These are phyloP conservation scores for Solanum pinnatisectum DNA, from an alignment of 257 asterid species.

Conservation along the genomic window DNA sequence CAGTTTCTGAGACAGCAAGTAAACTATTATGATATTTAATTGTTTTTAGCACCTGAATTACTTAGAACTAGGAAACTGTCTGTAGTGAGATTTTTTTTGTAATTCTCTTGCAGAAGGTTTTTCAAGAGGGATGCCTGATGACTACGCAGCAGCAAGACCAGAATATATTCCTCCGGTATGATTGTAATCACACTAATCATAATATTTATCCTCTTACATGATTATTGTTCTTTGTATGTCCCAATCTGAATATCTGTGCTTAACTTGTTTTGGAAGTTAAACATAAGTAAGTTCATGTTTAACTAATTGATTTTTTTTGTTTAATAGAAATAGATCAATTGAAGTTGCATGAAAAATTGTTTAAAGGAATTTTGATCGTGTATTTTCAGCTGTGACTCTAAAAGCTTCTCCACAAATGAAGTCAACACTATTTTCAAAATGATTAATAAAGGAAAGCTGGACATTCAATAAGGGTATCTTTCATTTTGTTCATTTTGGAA, in stretches of 20 bases:
- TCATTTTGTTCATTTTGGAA: background rate
- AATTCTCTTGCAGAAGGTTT: background rate
- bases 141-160: background rate
- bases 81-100: background rate
- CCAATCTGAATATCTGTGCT: background rate
- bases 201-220: background rate
- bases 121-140: background rate
- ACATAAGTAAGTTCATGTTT: background rate
- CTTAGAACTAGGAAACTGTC: background rate
- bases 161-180: background rate
- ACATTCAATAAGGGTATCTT: background rate
- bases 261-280: background rate
- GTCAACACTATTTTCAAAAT: background rate
- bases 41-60: background rate
- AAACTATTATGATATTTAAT: background rate
- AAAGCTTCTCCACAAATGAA: background rate
- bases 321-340: background rate
- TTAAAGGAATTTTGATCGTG: background rate
- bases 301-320: background rate
- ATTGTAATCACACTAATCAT: background rate
- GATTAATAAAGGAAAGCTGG: background rate
- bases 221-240: background rate
- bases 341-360: background rate
- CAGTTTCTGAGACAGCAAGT: constrained; percentile 39
- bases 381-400: background rate